These are phyloP conservation scores for Aspergillus phoenicis DNA, from an alignment of 2,329 filamentous ascomycete species.

Conservation along the genomic window DNA sequence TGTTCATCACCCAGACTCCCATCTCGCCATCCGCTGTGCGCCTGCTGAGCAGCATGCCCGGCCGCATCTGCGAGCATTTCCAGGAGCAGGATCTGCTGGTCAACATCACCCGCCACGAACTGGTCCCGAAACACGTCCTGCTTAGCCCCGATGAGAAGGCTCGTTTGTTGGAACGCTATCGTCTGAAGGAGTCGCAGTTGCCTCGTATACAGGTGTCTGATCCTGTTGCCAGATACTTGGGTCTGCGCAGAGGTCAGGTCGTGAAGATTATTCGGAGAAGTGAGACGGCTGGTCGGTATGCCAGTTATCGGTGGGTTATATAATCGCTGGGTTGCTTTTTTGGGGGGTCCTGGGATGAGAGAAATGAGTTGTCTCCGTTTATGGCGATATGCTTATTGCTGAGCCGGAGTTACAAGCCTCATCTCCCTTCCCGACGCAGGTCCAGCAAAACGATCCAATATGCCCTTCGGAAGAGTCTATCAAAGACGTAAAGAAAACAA, in stretches of 20 bases:
- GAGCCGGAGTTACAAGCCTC: too few relatives aligned
- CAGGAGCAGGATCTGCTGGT: conserved; percentile 93
- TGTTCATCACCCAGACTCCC: conserved; percentile 81
- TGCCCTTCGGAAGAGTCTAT: too few relatives aligned
- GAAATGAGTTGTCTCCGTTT: too few relatives aligned
- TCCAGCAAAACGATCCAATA: too few relatives aligned
- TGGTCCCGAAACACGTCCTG: conserved; percentile 90
- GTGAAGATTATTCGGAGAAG: conserved; percentile 97
- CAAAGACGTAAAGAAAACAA: neutral
- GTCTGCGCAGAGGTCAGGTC: conserved; percentile 86
- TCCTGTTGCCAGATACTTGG: conserved; percentile 89
- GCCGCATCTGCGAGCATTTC: conserved; percentile 88
- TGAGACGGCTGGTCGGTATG: conserved; percentile 94
- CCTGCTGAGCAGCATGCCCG: conserved; percentile 75
- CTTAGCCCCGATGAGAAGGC: conserved; percentile 88
- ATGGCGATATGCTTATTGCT: too few relatives aligned
- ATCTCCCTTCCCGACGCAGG: too few relatives aligned
- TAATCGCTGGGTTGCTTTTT: conserved; percentile 26
- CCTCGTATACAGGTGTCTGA: conserved; percentile 89
- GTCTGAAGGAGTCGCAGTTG: conserved; percentile 95
- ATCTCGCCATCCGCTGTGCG: conserved; percentile 87
- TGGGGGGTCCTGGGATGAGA: too few relatives aligned
- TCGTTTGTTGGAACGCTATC: conserved; percentile 82
- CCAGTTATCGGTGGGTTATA: conserved; percentile 79
- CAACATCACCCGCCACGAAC: conserved; percentile 97